These are phyloP conservation scores for Neopestalotiopsis sp. DNA, from an alignment of 2,329 filamentous ascomycete species.

Conservation along the genomic window DNA sequence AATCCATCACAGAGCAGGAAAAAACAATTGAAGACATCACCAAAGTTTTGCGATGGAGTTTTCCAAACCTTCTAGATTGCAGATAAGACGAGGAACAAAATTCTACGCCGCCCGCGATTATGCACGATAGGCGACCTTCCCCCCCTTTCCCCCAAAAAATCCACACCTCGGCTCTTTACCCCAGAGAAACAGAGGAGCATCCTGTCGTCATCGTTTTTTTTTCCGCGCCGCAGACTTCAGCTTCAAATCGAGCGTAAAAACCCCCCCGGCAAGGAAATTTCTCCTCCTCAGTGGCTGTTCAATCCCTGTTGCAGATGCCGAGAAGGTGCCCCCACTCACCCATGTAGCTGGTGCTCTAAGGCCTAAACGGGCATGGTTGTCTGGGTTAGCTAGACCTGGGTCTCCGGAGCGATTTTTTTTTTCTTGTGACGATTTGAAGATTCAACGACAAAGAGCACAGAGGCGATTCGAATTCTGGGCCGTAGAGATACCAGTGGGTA, in stretches of 20 bases:
- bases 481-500: neutral
- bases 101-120: neutral
- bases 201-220: neutral
- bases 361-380: neutral
- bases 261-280: neutral
- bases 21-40: neutral
- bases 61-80: neutral
- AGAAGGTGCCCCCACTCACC: constrained; percentile 12
- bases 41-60: neutral
- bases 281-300: neutral
- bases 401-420: constrained; percentile 18
- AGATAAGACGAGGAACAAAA: neutral
- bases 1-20: neutral
- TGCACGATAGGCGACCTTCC: neutral
- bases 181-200: constrained; percentile 2
- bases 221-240: too few relatives aligned
- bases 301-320: constrained; percentile 19
- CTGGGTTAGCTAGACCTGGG: constrained; percentile 1
- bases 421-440: constrained; percentile 21
- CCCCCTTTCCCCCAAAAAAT: neutral
- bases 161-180: constrained; percentile 8
- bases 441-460: constrained; percentile 21
- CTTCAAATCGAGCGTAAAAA: neutral
- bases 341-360: neutral
- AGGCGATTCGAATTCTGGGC: neutral